These are phyloP conservation scores for Circinella minor DNA, from an alignment of 371 early-diverging fungal genomes.

Conservation along the genomic window DNA sequence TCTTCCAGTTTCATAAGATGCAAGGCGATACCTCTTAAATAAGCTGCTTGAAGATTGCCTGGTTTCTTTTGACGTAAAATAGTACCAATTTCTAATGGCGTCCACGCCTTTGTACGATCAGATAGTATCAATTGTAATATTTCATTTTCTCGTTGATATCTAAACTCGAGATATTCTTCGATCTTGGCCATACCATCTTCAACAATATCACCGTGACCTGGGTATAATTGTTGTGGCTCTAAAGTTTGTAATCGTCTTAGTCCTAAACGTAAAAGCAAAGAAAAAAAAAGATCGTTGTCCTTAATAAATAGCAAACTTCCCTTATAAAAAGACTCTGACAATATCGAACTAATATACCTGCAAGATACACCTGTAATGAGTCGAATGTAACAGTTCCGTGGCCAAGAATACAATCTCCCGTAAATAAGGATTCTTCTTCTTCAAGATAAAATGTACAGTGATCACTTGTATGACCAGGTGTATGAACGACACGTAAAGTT, in stretches of 20 bases:
- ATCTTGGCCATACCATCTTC: slow-evolving; percentile 31
- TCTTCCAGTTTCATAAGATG: slow-evolving; percentile 25
- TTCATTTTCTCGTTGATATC: slow-evolving; percentile 33
- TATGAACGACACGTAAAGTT: slow-evolving; percentile 68
- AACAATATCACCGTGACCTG: slow-evolving; percentile 66
- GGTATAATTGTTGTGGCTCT: slow-evolving; percentile 30
- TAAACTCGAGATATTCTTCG: slow-evolving; percentile 24
- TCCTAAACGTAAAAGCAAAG: slow-evolving; percentile 12
- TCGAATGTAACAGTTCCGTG: slow-evolving; percentile 83
- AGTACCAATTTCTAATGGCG: slow-evolving; percentile 23
- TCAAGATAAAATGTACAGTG: slow-evolving; percentile 76
- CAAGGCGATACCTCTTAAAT: slow-evolving; percentile 25
- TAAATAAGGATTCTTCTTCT: slow-evolving; percentile 77
- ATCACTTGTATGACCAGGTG: slow-evolving; percentile 86
- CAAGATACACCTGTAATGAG: slow-evolving; percentile 68
- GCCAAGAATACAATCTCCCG: slow-evolving; percentile 87
- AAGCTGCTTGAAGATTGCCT: slow-evolving; percentile 17
- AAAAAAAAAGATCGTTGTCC: too few species aligned
- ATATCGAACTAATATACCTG: slow-evolving; percentile 11
- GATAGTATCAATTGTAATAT: slow-evolving; percentile 29
- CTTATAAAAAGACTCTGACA: too few species aligned
- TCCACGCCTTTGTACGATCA: slow-evolving; percentile 26
- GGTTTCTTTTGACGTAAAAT: slow-evolving; percentile 9
- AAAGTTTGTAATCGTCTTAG: slow-evolving; percentile 50
- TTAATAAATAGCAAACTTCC: too few species aligned